Percentiles rank a stretch among this genome's conserved stretches.
Conservation (phyloP, 495 filamentous ascomycete species). For the Xylaria palmicola region DNA sequence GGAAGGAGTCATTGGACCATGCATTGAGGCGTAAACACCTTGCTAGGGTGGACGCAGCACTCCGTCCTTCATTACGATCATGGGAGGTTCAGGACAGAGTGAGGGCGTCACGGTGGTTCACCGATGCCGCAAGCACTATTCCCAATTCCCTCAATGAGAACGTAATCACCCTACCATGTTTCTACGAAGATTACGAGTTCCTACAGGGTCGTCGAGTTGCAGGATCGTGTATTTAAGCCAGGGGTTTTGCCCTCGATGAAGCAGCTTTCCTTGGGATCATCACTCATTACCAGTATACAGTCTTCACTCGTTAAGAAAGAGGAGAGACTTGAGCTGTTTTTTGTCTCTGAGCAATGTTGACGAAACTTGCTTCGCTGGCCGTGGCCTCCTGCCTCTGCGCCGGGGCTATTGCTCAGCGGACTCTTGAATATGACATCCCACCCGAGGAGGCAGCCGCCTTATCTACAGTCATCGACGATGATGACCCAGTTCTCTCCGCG, state of each 20-base stretch:
- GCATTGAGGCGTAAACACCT: background rate
- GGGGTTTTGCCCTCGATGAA: background rate
- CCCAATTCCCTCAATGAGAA: background rate
- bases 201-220: background rate
- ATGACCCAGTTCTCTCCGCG: background rate
- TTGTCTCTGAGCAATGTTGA: background rate
- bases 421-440: slow-evolving; percentile 4
- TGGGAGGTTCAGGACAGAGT: background rate
- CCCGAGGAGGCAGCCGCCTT: slow-evolving; percentile 1
- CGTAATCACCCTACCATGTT: background rate
- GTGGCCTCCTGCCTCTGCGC: slow-evolving; percentile 9
- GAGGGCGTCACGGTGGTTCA: background rate
- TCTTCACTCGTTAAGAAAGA: background rate
- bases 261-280: background rate
- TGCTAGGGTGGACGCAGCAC: background rate
- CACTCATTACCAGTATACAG: background rate
- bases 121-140: background rate
- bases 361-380: slow-evolving; percentile 6
- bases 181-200: slow-evolving; percentile 1
- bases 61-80: background rate
- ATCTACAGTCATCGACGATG: background rate
- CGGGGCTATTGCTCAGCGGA: slow-evolving; percentile 6
- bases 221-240: background rate
- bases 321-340: background rate
- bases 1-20: background rate